phyloP scores from a whole-genome alignment of 2,329 filamentous ascomycete genomes.

The Scedosporium minutisporum region DNA sequence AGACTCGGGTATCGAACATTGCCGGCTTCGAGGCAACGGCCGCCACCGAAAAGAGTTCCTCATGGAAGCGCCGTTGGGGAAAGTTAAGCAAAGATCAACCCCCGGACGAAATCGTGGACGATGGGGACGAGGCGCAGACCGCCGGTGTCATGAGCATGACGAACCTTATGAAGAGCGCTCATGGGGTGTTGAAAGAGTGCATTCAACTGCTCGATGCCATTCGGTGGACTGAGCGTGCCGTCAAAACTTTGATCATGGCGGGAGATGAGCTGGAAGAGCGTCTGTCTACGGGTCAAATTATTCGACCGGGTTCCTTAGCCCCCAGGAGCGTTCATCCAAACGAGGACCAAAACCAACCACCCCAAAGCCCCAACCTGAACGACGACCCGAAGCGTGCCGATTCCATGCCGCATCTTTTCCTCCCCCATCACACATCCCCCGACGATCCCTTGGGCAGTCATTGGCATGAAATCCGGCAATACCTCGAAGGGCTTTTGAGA shows the following conservation, averaged over 20 bases:
- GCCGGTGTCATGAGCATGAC: conserved; percentile 32
- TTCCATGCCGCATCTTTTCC: not conserved
- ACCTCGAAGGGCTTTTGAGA: conserved; percentile 32
- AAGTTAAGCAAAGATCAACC: conserved; percentile 7
- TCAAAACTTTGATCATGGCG: conserved; percentile 31
- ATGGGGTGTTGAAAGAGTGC: conserved; percentile 33
- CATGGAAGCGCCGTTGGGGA: conserved; percentile 14
- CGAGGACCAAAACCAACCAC: conserved; percentile 10
- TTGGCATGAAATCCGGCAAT: conserved; percentile 38
- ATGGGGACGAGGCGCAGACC: conserved; percentile 13
- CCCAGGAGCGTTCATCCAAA: conserved; percentile 5
- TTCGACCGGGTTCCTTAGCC: conserved; percentile 9
- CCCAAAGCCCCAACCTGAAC: conserved; percentile 7
- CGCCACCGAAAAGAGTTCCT: conserved; percentile 14
- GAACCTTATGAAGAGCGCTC: conserved; percentile 34
- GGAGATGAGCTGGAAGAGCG: conserved; percentile 31
- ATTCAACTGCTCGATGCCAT: conserved; percentile 36
- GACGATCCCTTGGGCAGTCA: conserved; percentile 16
- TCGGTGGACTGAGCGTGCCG: conserved; percentile 35
- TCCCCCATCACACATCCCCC: not conserved
- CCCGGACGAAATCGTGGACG: not conserved
- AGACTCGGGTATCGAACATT: conserved; percentile 32
- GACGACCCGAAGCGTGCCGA: not conserved
- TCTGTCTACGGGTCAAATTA: conserved; percentile 15
- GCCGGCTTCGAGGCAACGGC: conserved; percentile 27